phyloP scores from a whole-genome alignment of 2,329 filamentous ascomycete genomes.

The Scleromitrula shiraiana region DNA sequence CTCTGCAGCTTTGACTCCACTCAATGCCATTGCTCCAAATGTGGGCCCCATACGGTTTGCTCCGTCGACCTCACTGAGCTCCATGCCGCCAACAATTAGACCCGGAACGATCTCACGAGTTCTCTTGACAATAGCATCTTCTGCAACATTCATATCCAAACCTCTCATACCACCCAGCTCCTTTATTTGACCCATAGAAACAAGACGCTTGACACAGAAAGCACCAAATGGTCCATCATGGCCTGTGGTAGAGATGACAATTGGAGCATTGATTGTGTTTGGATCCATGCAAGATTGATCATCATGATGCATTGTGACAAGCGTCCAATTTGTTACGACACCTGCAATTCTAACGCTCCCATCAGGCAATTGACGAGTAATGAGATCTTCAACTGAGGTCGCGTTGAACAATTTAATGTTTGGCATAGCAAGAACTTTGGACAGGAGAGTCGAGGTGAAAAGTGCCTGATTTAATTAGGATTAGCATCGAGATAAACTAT shows the following conservation, averaged over 20 bases:
- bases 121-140: slow-evolving; percentile 89
- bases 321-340: slow-evolving; percentile 93
- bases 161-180: slow-evolving; percentile 88
- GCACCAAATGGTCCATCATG: slow-evolving; percentile 88
- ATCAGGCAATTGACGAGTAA: slow-evolving; percentile 60
- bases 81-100: slow-evolving; percentile 91
- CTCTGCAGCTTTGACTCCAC: slow-evolving; percentile 85
- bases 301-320: slow-evolving; percentile 80
- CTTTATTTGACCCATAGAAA: slow-evolving; percentile 77
- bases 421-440: slow-evolving; percentile 73
- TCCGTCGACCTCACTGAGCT: slow-evolving; percentile 82
- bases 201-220: slow-evolving; percentile 84
- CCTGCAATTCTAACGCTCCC: slow-evolving; percentile 65
- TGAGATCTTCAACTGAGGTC: slow-evolving; percentile 84
- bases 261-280: slow-evolving; percentile 88
- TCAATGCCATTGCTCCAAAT: slow-evolving; percentile 82
- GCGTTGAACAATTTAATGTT: slow-evolving; percentile 98
- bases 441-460: slow-evolving; percentile 82
- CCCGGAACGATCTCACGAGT: slow-evolving; percentile 84
- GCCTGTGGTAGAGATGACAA: slow-evolving; percentile 83
- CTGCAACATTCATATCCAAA: slow-evolving; percentile 83
- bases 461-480: no score
- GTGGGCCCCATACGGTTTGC: slow-evolving; percentile 83
- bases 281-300: slow-evolving; percentile 95
- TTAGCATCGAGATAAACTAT: no score